Percentiles rank a stretch among this genome's conserved stretches.
phyloP scores from a whole-genome alignment of 75 land plant species.

The Selaginella tamariscina region DNA sequence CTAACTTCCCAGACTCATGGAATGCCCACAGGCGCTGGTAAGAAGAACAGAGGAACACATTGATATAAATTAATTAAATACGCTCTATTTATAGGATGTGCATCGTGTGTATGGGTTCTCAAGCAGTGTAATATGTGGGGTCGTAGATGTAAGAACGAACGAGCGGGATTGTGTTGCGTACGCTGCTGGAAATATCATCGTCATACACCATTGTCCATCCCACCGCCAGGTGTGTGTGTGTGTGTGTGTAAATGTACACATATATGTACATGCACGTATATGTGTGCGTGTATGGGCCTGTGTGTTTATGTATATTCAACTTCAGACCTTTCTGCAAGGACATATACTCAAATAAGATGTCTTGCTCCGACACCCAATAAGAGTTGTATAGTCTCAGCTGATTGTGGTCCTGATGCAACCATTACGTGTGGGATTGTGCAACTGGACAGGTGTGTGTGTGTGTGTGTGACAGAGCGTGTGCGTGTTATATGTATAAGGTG shows the following conservation, averaged over 20 bases:
- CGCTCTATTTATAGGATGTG: constrained; percentile 15
- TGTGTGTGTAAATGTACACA: neutral
- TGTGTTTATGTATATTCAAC: neutral
- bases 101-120: constrained; percentile 18
- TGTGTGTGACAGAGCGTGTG: neutral
- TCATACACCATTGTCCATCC: constrained; percentile 11
- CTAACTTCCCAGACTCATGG: neutral
- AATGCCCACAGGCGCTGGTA: neutral
- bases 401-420: constrained; percentile 22
- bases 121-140: constrained; percentile 8
- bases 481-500: neutral
- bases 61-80: too few relatives aligned
- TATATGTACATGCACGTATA: too few relatives aligned
- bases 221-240: constrained; percentile 13
- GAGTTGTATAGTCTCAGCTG: constrained; percentile 14
- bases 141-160: constrained; percentile 15
- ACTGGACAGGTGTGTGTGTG: constrained; percentile 18
- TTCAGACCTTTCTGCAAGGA: constrained; percentile 20
- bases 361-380: constrained; percentile 19
- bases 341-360: constrained; percentile 21
- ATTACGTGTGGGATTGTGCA: constrained; percentile 15
- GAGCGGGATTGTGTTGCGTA: neutral
- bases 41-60: too few relatives aligned
- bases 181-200: constrained; percentile 17
- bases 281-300: neutral